Conservation (phyloP, 257 asterid species). For the Gentiana straminea region DNA sequence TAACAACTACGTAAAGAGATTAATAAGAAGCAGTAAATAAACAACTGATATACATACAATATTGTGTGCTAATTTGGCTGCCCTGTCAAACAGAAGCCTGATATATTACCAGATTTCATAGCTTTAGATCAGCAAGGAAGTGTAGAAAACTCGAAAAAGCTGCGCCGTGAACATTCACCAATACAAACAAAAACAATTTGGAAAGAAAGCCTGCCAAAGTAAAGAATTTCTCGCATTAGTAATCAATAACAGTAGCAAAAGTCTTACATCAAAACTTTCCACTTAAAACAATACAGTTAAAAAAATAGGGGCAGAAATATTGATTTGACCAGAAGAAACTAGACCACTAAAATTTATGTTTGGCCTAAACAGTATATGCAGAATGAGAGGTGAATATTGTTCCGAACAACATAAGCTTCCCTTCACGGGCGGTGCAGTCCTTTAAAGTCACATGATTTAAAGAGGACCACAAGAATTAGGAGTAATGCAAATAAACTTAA, state of each 20-base stretch:
- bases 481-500: too few relatives aligned
- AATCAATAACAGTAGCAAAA: too few relatives aligned
- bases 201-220: slow-evolving; percentile 3
- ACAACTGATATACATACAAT: too few relatives aligned
- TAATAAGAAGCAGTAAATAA: too few relatives aligned
- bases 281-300: too few relatives aligned
- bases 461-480: too few relatives aligned
- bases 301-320: too few relatives aligned
- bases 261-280: too few relatives aligned
- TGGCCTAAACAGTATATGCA: background rate
- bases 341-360: background rate
- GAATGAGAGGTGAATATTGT: background rate
- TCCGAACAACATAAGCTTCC: too few relatives aligned
- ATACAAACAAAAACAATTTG: slow-evolving; percentile 9
- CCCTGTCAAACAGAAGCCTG: background rate
- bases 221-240: background rate
- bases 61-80: too few relatives aligned
- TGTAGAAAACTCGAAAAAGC: slow-evolving; percentile 50
- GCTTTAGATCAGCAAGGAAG: slow-evolving; percentile 34
- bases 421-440: too few relatives aligned
- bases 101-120: slow-evolving; percentile 38
- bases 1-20: background rate
- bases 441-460: too few relatives aligned
- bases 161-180: slow-evolving; percentile 55
- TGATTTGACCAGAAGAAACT: background rate